These are phyloP conservation scores for Yamadazyma pseudoaaseri DNA, from an alignment of 1,139 yeast species.

Conservation along the genomic window DNA sequence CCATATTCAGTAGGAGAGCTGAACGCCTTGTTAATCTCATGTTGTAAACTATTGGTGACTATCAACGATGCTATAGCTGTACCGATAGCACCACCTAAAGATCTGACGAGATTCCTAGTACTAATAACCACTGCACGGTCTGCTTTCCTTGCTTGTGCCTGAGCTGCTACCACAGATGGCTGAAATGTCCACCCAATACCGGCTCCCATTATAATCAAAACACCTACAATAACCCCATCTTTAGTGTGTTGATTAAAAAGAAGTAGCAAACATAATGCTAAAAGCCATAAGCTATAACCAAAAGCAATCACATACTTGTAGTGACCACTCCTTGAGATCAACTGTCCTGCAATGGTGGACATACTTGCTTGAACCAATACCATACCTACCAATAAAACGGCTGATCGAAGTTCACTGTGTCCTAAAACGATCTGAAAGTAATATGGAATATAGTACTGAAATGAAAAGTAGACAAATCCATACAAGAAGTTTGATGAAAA, in stretches of 20 bases:
- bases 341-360: conserved; percentile 43
- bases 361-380: conserved; percentile 39
- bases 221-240: conserved; percentile 33
- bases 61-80: conserved; percentile 26
- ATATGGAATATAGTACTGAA: conserved; percentile 47
- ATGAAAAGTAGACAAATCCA: conserved; percentile 48
- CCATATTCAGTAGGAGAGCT: conserved; percentile 6
- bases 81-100: conserved; percentile 54
- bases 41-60: conserved; percentile 18
- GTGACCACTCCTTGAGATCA: conserved; percentile 42
- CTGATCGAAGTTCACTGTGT: conserved; percentile 32
- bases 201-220: conserved; percentile 42
- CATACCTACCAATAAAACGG: conserved; percentile 42
- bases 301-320: conserved; percentile 39
- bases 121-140: conserved; percentile 59
- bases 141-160: conserved; percentile 48
- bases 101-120: conserved; percentile 50
- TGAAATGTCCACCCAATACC: conserved; percentile 38
- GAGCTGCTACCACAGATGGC: conserved; percentile 52
- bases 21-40: conserved; percentile 11
- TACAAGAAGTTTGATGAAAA: conserved; percentile 45
- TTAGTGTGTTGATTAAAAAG: conserved; percentile 29
- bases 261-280: conserved; percentile 38
- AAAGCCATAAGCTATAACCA: conserved; percentile 46
- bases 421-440: conserved; percentile 52